Conservation (phyloP, 805 yeast species). For the Ascoidea asiatica region DNA sequence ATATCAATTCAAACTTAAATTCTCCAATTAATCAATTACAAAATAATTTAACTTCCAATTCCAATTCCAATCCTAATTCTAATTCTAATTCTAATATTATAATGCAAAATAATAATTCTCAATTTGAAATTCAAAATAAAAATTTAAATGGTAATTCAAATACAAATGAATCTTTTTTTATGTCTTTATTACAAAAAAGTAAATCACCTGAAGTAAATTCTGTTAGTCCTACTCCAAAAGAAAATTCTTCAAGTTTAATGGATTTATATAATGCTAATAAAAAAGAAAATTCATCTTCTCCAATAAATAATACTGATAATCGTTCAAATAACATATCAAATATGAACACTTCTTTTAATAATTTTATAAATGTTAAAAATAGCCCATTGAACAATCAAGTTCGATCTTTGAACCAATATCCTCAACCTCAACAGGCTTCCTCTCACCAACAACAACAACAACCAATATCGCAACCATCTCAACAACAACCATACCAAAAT, state of each 20-base stretch:
- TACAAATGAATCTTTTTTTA: slow-evolving; percentile 27
- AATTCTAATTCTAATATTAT: slow-evolving; percentile 3
- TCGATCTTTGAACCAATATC: neutral
- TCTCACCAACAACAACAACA: neutral
- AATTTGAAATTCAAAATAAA: neutral
- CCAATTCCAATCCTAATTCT: slow-evolving; percentile 9
- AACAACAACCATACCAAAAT: slow-evolving; percentile 4
- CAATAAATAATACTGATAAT: no score
- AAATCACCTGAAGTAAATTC: slow-evolving; percentile 3
- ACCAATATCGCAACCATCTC: neutral
- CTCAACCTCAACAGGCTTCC: neutral
- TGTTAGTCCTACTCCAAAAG: slow-evolving; percentile 3
- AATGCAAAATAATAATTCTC: slow-evolving; percentile 1
- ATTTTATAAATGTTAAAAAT: no score
- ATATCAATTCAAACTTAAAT: no score
- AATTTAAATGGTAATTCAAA: neutral
- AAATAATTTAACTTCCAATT: slow-evolving; percentile 2
- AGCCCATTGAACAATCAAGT: no score
- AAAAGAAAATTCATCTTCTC: no score
- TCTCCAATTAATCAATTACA: no score
- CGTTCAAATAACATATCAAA: no score
- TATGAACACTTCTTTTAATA: no score
- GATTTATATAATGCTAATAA: slow-evolving; percentile 3
- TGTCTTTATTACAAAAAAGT: slow-evolving; percentile 29
- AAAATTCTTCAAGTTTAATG: slow-evolving; percentile 1